Base-by-base conservation (phyloP, 257 asterid genomes). In the Capsicum pubescens region DNA sequence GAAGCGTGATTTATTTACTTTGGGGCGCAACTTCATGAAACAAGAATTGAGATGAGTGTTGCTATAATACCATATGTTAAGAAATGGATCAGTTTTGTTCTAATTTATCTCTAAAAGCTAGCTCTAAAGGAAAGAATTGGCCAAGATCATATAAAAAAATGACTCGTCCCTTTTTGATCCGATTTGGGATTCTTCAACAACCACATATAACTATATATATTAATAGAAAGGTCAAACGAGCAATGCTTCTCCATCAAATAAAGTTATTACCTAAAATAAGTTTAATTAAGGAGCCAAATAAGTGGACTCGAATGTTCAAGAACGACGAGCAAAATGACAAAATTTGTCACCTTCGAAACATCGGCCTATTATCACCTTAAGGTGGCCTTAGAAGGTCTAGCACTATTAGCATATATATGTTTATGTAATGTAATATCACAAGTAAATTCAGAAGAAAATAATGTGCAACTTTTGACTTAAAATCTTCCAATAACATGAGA, bases 381-480 rank as follows among this genome's bases (percentile, higher is more conserved):
- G 9, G 80, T n/a, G 42, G 0, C 57, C 39, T 11, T 72, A 15
- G 39, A 42, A 76, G 64, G 70, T 79, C 5, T 67, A 67, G 68
- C 86, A 78, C 44, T 36, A 57, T 44, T 84, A 83, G 81, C 60
- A 79, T 64, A 64, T 39, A 39, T 39, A 39, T 39, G 42, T 39
- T 39, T 39, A 39, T 79, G 52, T 56, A 8, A 26, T 74, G 48
- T 64, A 26, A 67, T 67, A 50, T 32, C 78, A 69, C 78, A 69
- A 15, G 78, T 72, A 14, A 66, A 66, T 66, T 66, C 19, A 26
- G 48, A 32, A 21, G 48, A 26, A 66, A 66, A 66, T 26, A 32
- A 32, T 9, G 60, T 11, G 66, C 70, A 85, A 48, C 82, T 84
- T 82, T 87, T 87, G 81, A 87, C 88, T 83, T 36, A 60, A 21